Evolutionary conservation across 805 yeast genomes (phyloP).

Genomic region (Starmerella ratchasimensis): DNA sequence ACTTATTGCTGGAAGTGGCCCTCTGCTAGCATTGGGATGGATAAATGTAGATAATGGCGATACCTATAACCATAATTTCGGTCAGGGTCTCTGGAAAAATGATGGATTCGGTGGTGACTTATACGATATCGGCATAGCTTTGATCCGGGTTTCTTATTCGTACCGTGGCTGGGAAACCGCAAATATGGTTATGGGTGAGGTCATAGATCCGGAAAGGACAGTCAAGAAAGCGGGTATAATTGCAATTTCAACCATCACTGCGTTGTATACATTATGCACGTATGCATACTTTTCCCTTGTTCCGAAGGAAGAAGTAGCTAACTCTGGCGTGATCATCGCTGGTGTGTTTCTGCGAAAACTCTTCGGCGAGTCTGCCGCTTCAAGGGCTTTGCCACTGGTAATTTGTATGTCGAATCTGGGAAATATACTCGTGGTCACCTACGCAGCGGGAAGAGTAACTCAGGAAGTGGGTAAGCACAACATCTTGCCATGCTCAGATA

Average conservation of each 20-base stretch:
- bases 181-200: conserved; percentile 47
- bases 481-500: conserved; percentile 36
- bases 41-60: conserved; percentile 24
- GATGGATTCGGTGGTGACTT: conserved; percentile 33
- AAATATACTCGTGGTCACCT: conserved; percentile 49
- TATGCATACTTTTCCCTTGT: conserved; percentile 45
- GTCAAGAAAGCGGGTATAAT: conserved; percentile 48
- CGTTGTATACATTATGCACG: conserved; percentile 43
- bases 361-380: conserved; percentile 42
- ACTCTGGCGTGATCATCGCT: conserved; percentile 51
- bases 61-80: conserved; percentile 27
- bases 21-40: conserved; percentile 24
- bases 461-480: conserved; percentile 42
- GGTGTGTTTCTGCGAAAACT: conserved; percentile 46
- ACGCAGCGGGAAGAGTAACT: conserved; percentile 46
- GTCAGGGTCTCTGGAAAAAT: conserved; percentile 28
- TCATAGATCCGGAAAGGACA: conserved; percentile 42
- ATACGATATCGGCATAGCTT: conserved; percentile 42
- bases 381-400: conserved; percentile 38
- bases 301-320: conserved; percentile 29
- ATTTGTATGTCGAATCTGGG: conserved; percentile 53
- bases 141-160: conserved; percentile 46
- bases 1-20: conserved; percentile 38
- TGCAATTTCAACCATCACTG: conserved; percentile 40
- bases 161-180: conserved; percentile 63